Percentiles rank a stretch among this genome's conserved stretches.
phyloP scores from a whole-genome alignment of 768 basidiomycete species.

The Gloeophyllum trabeum region DNA sequence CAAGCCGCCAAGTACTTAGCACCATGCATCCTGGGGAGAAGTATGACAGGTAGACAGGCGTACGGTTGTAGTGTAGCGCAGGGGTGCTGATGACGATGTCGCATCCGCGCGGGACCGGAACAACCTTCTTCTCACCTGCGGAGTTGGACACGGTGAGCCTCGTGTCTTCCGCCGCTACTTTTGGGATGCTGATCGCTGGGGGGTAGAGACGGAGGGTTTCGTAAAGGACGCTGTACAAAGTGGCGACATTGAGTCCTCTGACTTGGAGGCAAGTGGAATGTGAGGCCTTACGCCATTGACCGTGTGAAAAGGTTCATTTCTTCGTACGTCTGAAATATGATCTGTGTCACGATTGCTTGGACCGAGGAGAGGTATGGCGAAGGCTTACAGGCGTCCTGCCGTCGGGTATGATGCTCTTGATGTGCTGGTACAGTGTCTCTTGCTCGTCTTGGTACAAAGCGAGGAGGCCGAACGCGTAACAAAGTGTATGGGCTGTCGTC shows the following conservation, averaged over 20 bases:
- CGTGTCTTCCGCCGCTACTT: constrained; percentile 34
- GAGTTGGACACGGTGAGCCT: constrained; percentile 21
- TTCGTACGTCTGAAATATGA: constrained; percentile 13
- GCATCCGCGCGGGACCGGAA: constrained; percentile 33
- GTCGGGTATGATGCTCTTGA: constrained; percentile 19
- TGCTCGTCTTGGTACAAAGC: constrained; percentile 31
- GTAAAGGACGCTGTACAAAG: constrained; percentile 30
- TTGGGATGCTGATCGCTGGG: constrained; percentile 33
- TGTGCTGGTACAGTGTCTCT: constrained; percentile 24
- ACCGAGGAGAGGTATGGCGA: too few relatives aligned
- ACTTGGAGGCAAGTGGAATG: neutral
- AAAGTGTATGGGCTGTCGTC: constrained; percentile 27
- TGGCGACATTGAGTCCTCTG: constrained; percentile 7
- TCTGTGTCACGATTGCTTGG: too few relatives aligned
- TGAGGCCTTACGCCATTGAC: constrained; percentile 8
- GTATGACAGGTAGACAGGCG: too few relatives aligned
- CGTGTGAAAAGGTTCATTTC: constrained; percentile 10
- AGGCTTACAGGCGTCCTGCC: constrained; percentile 12
- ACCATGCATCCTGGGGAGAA: too few relatives aligned
- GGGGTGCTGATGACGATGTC: constrained; percentile 23
- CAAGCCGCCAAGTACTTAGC: too few relatives aligned
- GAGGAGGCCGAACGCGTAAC: constrained; percentile 27
- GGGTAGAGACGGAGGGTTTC: constrained; percentile 39
- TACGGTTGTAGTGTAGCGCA: constrained; percentile 42
- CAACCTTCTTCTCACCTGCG: constrained; percentile 24